Base-by-base conservation (phyloP, 1,284 basidiomycete genomes). In the Trichosporon coremiiforme region DNA sequence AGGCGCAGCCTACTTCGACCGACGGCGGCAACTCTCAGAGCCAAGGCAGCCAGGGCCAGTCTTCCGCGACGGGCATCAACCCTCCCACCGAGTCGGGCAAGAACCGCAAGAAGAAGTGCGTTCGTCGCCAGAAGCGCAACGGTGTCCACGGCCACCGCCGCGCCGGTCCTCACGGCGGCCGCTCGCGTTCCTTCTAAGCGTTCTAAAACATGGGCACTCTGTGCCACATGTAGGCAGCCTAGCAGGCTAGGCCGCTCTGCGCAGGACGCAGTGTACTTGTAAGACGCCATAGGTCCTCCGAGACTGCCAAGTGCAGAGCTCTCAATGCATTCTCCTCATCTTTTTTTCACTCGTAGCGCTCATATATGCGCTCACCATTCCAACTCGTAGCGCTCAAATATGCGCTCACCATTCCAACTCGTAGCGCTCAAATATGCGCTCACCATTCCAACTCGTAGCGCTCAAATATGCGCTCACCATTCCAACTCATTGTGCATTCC, bases 101-200 rank as follows among this genome's bases (percentile, higher is more conserved):
- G 64, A 50, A 45, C 64, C 22, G 41, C 25, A 65, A 65, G 64
- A 65, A 65, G 64, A 65, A 65, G 66, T 60, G 53, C 29, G 57
- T 60, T 9, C 57, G 66, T 10, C 29, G 53, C 41, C 35, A 62
- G 55, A 67, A 62, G 53, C 57, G 57, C 57, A 62, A 33, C 57
- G 53, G 29, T 9, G 12, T 15, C 25, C 17, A 53, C 17, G 50
- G 29, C 57, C 57, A 29, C 29, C 57, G 57, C 17, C 57, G 57
- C 57, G 29, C 57, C 17, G 57, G 57, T 5, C 57, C 57, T n/a
- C 57, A 62, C 57, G 57, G 57, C 15, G 57, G 57, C 57, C 57
- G 57, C 31, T 62, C 57, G 13, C 57, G 57, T 31, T 15, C 17
- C 17, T 62, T 62, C 57, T 62, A 62, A 62, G 17, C 17, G 4